Evolutionary conservation across 148 eudicot species (phyloP), one percentile per base, ranked within the genome.

Genomic region (Heliosperma pusillum): DNA sequence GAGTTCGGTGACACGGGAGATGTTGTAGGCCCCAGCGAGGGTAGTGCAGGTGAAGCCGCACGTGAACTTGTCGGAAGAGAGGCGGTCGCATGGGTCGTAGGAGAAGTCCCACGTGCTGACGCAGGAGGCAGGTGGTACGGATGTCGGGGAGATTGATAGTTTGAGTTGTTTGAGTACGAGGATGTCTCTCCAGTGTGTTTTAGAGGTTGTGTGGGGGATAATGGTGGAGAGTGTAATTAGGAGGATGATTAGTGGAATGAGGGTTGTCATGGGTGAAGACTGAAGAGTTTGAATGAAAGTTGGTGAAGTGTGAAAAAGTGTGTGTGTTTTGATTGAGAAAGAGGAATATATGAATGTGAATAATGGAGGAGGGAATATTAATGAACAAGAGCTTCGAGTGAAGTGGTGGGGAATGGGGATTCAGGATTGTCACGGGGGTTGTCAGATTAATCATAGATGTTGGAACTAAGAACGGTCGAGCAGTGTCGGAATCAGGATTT

Each of bases 31-130:
- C 4, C 44, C 63, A 70, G 45, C 5, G 0, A 81, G 66, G 70
- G 64, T 19, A 80, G 85, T 84, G 80, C 98, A 94, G 3, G 91
- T 78, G 81, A 94, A 67, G 15, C 96, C 97, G 63, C 98, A 94
- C 6, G 93, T 90, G 90, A 94, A 94, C 5, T 66, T 81, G 0
- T 82, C 81, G 11, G 79, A 57, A 73, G 78, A 85, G 75, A 90
- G 89, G 55, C 47, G 66, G 79, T 89, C 92, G 71, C 98, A 95
- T 0, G 97, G 98, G 82, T 95, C 98, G 71, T 71, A 9, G 29
- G 87, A 17, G 86, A 95, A 92, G 79, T 95, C 91, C 98, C 98
- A 95, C 0, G 98, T 81, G 53, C 66, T 20, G 21, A 95, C 3
- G 61, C 98, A 95, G 10, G 98, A 90, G 25, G 91, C 89, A 0